Base-by-base conservation (phyloP, 208 protist species). In the Acanthamoeba polyphaga region DNA sequence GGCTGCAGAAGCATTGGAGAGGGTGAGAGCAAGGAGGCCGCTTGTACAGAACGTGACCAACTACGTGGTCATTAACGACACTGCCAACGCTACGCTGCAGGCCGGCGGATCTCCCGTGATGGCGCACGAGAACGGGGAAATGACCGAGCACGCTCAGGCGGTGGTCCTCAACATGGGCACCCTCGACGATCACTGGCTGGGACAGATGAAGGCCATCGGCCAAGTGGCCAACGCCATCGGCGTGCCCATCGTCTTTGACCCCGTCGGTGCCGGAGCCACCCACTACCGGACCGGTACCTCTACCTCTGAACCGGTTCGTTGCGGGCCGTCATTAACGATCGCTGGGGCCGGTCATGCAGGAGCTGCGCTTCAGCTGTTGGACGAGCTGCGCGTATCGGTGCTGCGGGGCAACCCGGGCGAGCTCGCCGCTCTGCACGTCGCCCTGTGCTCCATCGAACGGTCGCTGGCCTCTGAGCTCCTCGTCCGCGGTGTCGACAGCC, bases 111-210 rank as follows among this genome's bases (percentile, higher is more conserved):
- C 60, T 2, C 85, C 85, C 49, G 60, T 91, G 29, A 91, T 91
- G 85, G 85, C 85, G 7, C 85, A 91, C 43, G 85, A 85, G 46
- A 60, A 85, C 49, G 29, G 46, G 9, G 76, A 85, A n/a, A 85
- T 85, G 76, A 85, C 76, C 13, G 27, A 85, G 29, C 76, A 60
- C 24, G 76, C 76, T 1, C 34, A 51, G 9, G 85, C 85, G 8
- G 32, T 91, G 32, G 85, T 91, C 29, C 85, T 91, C 85, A 91
- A 91, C 43, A 64, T 72, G 60, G 85, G 85, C 85, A 91, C 85
- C 55, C 49, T 91, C 38, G 51, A 64, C 58, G 60, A 72, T 5
- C 8, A 43, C 15, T 91, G 85, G 85, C 32, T 91, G 13, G 5
- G n/a, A 13, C 60, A 64, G 34, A 91, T 91, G 85, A 15, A 19